Conservation (phyloP, 2,329 filamentous ascomycete species). For the Didymella keratinophila region DNA sequence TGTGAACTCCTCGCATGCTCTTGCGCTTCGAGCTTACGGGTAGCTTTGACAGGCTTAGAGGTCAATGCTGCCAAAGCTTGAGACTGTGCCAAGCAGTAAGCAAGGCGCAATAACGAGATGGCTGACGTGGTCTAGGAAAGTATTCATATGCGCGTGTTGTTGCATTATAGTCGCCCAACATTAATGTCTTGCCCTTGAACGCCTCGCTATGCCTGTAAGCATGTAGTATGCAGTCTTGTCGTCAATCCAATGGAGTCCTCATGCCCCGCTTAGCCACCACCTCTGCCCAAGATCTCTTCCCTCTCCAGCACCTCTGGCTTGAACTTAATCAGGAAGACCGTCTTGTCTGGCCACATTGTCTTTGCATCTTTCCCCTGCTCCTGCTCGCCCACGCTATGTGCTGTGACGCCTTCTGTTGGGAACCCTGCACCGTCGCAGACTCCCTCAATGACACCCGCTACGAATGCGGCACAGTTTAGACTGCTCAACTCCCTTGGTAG, state of each 20-base stretch:
- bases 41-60: not conserved
- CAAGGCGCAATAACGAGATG: not conserved
- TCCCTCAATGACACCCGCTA: conserved; percentile 94
- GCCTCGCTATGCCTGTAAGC: conserved; percentile 12
- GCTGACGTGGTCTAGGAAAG: not conserved
- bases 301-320: conserved; percentile 89
- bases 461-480: conserved; percentile 94
- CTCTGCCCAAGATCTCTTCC: conserved; percentile 79
- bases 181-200: not conserved
- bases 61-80: not conserved
- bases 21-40: not conserved
- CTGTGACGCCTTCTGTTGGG: conserved; percentile 80
- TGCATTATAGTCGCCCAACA: conserved; percentile 1
- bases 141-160: not conserved
- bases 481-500: conserved; percentile 95
- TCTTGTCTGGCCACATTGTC: conserved; percentile 90
- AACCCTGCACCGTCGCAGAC: conserved; percentile 94
- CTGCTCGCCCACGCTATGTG: conserved; percentile 70
- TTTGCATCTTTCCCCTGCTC: conserved; percentile 60
- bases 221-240: not conserved
- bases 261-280: conserved; percentile 46
- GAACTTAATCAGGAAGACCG: conserved; percentile 95
- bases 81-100: too few relatives aligned
- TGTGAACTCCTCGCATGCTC: too few relatives aligned
- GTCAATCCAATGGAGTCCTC: too few relatives aligned